phyloP scores from a whole-genome alignment of 768 basidiomycete species.

The Symmetrospora coprosmae region DNA sequence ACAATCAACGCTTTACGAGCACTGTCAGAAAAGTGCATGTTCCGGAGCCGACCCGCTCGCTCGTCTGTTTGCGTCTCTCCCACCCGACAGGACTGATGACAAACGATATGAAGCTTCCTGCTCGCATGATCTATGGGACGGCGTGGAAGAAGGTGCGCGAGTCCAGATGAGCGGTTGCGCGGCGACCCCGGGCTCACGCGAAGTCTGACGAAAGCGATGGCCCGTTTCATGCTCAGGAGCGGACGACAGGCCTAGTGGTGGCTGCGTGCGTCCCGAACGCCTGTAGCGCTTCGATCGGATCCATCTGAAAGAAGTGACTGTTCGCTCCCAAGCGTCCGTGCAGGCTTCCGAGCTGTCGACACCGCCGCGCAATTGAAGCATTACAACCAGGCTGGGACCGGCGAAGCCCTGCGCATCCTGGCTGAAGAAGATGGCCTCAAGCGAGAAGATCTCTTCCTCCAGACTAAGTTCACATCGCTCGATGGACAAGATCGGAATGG shows the following conservation, averaged over 20 bases:
- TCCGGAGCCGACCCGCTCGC: too few relatives aligned
- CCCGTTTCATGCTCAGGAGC: constrained; percentile 42
- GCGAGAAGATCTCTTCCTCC: constrained; percentile 58
- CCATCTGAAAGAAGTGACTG: too few relatives aligned
- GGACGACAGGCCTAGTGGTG: constrained; percentile 54
- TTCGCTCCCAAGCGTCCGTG: too few relatives aligned
- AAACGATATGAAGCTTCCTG: neutral
- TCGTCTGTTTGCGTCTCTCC: constrained; percentile 43
- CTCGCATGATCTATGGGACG: constrained; percentile 19
- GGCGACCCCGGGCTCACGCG: too few relatives aligned
- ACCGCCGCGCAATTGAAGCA: constrained; percentile 48
- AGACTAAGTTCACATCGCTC: constrained; percentile 71
- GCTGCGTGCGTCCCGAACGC: too few relatives aligned
- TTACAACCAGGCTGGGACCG: constrained; percentile 62
- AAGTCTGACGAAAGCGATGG: too few relatives aligned
- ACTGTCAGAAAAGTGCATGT: too few relatives aligned
- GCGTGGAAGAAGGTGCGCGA: constrained; percentile 48
- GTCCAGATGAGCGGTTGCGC: too few relatives aligned
- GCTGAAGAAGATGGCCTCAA: constrained; percentile 48
- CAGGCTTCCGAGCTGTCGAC: constrained; percentile 68
- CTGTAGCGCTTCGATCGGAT: too few relatives aligned
- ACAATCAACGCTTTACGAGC: too few relatives aligned
- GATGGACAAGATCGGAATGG: constrained; percentile 56
- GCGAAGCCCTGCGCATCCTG: constrained; percentile 52
- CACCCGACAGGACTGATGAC: constrained; percentile 28